Base-by-base conservation (phyloP, 176 grass and related monocot genomes). In the Panicum miliaceum region DNA sequence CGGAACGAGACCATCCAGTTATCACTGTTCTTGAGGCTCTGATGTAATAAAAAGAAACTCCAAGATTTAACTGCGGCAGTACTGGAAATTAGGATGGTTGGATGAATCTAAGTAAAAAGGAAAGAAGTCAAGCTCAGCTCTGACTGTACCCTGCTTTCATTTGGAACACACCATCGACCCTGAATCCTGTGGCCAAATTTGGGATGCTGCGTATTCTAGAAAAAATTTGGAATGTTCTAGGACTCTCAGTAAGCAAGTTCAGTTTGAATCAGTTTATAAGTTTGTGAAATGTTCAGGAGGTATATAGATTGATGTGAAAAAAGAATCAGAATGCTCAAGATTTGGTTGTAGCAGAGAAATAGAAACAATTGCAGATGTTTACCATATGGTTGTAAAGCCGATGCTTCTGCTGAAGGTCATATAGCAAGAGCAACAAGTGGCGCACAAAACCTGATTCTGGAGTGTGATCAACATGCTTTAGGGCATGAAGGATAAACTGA, bases 311-410 rank as follows among this genome's bases (percentile, higher is more conserved):
- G 75, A 51, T 29, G 6, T 7, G 26, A 52, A 3, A 19, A 52
- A 52, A 9, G 8, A 8, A 8, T 42, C 41, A 42, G 41, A 16
- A 52, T 18, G 18, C 15, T 19, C 16, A 13, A 76, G 59, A 78
- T 68, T 2, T 53, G 42, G 50, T 38, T 59, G 1, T 61, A 81
- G 52, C 18, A 76, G 57, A 69, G 35, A 47, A 62, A 40, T 18
- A 70, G 6, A 81, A 75, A 45, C 2, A 84, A 62, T 20, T 19
- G 7, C 16, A 68, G 42, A 41, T 4, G 74, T 50, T 68, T 90
- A 95, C 95, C 90, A 89, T 78, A 81, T 93, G 92, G 27, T 80
- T 68, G 75, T 98, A 98, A 32, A 88, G 37, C 46, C 59, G 32
- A 52, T 91, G 70, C 86, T 85, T 89, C 61, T 59, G 52, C 65